A percentile compares a stretch with the other conserved stretches of the same genome.
Evolutionary conservation across 768 basidiomycete genomes (phyloP).

Genomic region (Tylopilus balloui): DNA sequence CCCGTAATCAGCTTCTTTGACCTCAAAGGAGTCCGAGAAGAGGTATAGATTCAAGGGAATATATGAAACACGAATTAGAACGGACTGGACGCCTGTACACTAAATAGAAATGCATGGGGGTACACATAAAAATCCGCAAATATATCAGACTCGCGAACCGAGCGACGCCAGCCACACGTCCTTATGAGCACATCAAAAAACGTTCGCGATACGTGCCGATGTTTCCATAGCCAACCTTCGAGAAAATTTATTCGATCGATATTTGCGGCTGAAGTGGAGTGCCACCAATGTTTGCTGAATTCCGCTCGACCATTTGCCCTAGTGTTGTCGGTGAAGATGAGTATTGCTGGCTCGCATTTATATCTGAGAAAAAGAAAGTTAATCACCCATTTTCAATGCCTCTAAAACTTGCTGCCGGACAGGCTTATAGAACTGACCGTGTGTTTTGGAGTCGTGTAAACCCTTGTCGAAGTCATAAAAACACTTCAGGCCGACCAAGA

Average conservation of each 20-base stretch:
- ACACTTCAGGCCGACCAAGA: conserved; percentile 72
- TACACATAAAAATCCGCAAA: conserved; percentile 7
- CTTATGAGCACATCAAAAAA: conserved; percentile 5
- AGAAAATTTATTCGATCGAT: conserved; percentile 61
- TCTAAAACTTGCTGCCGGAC: conserved; percentile 24
- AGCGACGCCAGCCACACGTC: not conserved
- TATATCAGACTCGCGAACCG: not conserved
- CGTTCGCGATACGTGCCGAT: conserved; percentile 1
- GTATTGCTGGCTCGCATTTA: conserved; percentile 45
- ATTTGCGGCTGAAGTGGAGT: conserved; percentile 56
- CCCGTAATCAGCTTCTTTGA: not conserved
- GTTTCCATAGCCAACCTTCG: not conserved
- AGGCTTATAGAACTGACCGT: conserved; percentile 54
- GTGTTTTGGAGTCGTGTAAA: conserved; percentile 65
- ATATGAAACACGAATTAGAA: conserved; percentile 18
- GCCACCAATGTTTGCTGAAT: conserved; percentile 42
- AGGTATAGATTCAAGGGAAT: conserved; percentile 7
- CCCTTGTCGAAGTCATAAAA: conserved; percentile 81
- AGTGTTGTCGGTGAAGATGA: conserved; percentile 36
- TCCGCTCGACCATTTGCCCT: conserved; percentile 44
- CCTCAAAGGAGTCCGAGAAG: not conserved
- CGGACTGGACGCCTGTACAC: conserved; percentile 12
- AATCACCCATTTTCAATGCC: conserved; percentile 35
- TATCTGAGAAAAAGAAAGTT: conserved; percentile 36
- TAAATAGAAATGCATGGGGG: conserved; percentile 18